Conservation (phyloP, 257 asterid species). For the Asclepias syriaca region DNA sequence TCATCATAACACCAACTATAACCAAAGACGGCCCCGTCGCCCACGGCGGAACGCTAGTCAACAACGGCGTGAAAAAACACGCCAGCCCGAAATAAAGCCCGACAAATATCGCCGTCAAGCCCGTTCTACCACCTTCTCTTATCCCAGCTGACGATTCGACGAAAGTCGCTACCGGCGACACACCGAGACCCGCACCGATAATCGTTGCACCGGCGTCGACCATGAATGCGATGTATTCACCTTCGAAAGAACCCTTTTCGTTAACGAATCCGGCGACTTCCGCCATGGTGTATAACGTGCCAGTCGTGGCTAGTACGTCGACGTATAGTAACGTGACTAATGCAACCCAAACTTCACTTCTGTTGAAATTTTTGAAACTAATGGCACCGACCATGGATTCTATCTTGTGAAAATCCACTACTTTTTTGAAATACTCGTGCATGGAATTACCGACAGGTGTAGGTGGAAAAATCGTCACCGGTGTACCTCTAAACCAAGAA, state of each 20-base stretch:
- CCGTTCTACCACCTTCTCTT: conserved; percentile 70
- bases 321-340: conserved; percentile 52
- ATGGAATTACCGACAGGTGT: conserved; percentile 55
- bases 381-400: conserved; percentile 54
- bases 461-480: conserved; percentile 52
- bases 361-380: conserved; percentile 48
- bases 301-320: conserved; percentile 68
- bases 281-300: conserved; percentile 68
- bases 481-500: conserved; percentile 69
- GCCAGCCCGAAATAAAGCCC: conserved; percentile 58
- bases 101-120: conserved; percentile 59
- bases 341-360: conserved; percentile 62
- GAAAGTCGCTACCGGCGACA: conserved; percentile 61
- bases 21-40: conserved; percentile 80
- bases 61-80: conserved; percentile 48
- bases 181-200: conserved; percentile 63
- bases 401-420: conserved; percentile 53
- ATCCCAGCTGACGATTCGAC: conserved; percentile 75
- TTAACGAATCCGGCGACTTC: conserved; percentile 56
- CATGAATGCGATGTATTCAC: conserved; percentile 75
- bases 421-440: conserved; percentile 46
- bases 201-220: conserved; percentile 71
- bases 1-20: conserved; percentile 77
- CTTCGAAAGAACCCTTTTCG: conserved; percentile 49
- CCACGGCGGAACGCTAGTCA: conserved; percentile 77